Percentiles rank a stretch among this genome's conserved stretches.
Conservation (phyloP, 2,329 filamentous ascomycete genomes). For the Claviceps maximensis region DNA sequence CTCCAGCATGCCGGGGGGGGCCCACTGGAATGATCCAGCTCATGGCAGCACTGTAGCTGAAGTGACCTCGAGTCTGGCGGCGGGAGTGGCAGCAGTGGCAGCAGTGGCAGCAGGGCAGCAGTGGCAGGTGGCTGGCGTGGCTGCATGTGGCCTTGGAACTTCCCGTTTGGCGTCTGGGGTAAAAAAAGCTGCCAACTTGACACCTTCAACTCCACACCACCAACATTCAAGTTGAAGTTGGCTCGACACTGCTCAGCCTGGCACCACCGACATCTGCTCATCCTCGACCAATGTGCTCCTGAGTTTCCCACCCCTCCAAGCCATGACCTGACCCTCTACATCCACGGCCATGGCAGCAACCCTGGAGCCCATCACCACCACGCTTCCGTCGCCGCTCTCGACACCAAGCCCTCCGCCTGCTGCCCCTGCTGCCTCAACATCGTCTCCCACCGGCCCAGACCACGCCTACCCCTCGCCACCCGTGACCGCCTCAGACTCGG, state of each 20-base stretch:
- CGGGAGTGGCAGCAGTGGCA: neutral
- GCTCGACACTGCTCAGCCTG: neutral
- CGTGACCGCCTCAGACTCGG: conserved; percentile 16
- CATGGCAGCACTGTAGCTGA: too few relatives aligned
- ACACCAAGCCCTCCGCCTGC: neutral
- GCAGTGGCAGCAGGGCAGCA: too few relatives aligned
- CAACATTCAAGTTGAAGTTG: too few relatives aligned
- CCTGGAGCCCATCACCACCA: conserved; percentile 11
- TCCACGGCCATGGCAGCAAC: conserved; percentile 13
- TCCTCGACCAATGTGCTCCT: neutral
- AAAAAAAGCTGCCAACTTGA: neutral
- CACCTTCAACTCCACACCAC: neutral
- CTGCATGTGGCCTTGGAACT: neutral
- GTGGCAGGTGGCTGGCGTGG: neutral
- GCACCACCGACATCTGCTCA: neutral
- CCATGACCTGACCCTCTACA: neutral
- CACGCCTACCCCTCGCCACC: conserved; percentile 5
- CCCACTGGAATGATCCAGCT: too few relatives aligned
- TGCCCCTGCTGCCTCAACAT: neutral
- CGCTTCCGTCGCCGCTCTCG: conserved; percentile 7
- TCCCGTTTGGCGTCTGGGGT: too few relatives aligned
- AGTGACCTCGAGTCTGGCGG: too few relatives aligned
- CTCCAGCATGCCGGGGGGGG: too few relatives aligned
- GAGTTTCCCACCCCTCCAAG: neutral
- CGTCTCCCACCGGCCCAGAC: neutral